These are phyloP conservation scores for Gossypium trilobum DNA, from an alignment of 441 rosid species.

Conservation along the genomic window DNA sequence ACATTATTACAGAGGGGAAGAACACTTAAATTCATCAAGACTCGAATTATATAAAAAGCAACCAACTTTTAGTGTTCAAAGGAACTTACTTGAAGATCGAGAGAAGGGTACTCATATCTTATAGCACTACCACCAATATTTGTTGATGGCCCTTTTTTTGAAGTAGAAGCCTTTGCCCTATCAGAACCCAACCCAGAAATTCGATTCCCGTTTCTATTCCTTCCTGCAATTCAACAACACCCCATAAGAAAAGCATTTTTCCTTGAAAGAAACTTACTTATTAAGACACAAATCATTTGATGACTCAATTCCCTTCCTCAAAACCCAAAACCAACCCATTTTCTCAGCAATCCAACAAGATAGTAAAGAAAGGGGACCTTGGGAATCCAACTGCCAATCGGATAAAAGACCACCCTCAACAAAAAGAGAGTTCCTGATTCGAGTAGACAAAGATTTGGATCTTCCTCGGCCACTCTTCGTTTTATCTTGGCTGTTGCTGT, in stretches of 20 bases:
- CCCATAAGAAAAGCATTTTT: background rate
- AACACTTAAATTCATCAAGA: background rate
- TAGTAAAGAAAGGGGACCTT: background rate
- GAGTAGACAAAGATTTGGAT: slow-evolving; percentile 23
- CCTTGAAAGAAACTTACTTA: slow-evolving; percentile 6
- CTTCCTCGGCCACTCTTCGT: slow-evolving; percentile 20
- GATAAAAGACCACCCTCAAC: slow-evolving; percentile 45
- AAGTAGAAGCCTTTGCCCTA: slow-evolving; percentile 32
- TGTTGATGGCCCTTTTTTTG: slow-evolving; percentile 25
- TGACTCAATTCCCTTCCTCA: slow-evolving; percentile 27
- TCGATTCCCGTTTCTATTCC: slow-evolving; percentile 25
- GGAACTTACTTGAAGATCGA: slow-evolving; percentile 33
- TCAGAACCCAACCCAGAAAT: slow-evolving; percentile 26
- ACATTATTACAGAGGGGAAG: background rate
- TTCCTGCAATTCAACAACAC: slow-evolving; percentile 33
- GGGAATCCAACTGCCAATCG: slow-evolving; percentile 31
- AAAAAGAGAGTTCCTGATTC: slow-evolving; percentile 25
- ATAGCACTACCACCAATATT: slow-evolving; percentile 29
- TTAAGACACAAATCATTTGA: background rate
- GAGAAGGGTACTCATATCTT: slow-evolving; percentile 45
- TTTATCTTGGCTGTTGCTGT: slow-evolving; percentile 17
- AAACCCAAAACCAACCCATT: background rate
- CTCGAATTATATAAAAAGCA: background rate
- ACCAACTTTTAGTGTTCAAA: background rate
- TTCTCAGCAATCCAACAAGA: background rate